A percentile compares a stretch with the other conserved stretches of the same genome.
phyloP scores from a whole-genome alignment of 2,329 filamentous ascomycete genomes.

The Coniochaeta sp. region DNA sequence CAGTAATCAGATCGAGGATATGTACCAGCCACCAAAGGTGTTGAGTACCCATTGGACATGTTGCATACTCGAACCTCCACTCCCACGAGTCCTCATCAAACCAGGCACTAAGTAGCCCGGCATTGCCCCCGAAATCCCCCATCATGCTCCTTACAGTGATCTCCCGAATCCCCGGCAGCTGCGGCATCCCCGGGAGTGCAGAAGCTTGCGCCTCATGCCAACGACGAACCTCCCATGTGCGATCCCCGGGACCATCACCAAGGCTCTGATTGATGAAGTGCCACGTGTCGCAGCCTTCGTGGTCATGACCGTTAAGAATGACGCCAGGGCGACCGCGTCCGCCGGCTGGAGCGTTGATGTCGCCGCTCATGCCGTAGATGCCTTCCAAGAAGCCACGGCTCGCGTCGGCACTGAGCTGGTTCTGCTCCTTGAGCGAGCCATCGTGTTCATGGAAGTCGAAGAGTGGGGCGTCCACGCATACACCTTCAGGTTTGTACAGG shows the following conservation, averaged over 20 bases:
- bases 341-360: conserved; percentile 45
- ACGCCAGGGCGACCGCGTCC: conserved; percentile 68
- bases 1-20: conserved; percentile 53
- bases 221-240: conserved; percentile 40
- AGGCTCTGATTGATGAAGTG: conserved; percentile 68
- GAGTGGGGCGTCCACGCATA: conserved; percentile 78
- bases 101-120: conserved; percentile 82
- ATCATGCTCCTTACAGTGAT: conserved; percentile 97
- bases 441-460: conserved; percentile 67
- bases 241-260: conserved; percentile 21
- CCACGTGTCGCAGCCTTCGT: conserved; percentile 85
- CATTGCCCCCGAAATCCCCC: conserved; percentile 91
- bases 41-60: conserved; percentile 75
- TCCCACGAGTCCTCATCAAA: conserved; percentile 65
- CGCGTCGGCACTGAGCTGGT: conserved; percentile 69
- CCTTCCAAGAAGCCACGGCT: conserved; percentile 74
- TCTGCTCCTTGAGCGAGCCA: conserved; percentile 81
- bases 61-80: conserved; percentile 77
- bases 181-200: conserved; percentile 31
- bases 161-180: conserved; percentile 65
- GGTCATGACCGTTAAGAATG: conserved; percentile 89
- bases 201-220: conserved; percentile 37
- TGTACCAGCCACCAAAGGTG: conserved; percentile 94
- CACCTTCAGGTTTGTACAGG: conserved; percentile 70
- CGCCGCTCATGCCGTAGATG: conserved; percentile 68